These are phyloP conservation scores for Spinellus fusiger DNA, from an alignment of 192 early-diverging fungal species.

Conservation along the genomic window DNA sequence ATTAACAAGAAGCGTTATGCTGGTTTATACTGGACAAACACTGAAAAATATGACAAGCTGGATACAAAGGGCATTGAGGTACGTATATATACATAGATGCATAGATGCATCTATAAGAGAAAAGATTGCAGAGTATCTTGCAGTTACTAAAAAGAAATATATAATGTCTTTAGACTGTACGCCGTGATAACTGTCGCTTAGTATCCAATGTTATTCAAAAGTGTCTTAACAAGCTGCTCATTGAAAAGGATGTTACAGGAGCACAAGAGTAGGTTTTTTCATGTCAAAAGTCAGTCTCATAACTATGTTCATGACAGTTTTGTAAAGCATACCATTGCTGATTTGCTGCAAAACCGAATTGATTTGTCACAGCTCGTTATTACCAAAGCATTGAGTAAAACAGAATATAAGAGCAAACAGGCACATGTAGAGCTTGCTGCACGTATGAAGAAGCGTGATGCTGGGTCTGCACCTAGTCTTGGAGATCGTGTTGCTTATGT, in stretches of 20 bases:
- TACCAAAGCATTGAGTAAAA: slow-evolving; percentile 90
- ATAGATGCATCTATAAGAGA: not conserved
- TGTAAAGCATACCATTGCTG: slow-evolving; percentile 83
- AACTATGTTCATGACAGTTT: slow-evolving; percentile 41
- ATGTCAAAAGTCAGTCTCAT: not conserved
- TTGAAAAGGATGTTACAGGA: slow-evolving; percentile 83
- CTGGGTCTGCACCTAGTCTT: slow-evolving; percentile 90
- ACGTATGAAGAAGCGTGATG: slow-evolving; percentile 92
- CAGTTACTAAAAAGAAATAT: not conserved
- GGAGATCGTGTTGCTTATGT: slow-evolving; percentile 98
- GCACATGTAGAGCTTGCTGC: slow-evolving; percentile 95
- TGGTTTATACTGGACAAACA: slow-evolving; percentile 94
- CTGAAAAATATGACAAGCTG: slow-evolving; percentile 91
- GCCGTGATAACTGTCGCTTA: slow-evolving; percentile 91
- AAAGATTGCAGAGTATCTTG: not conserved
- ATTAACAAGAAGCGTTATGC: slow-evolving; percentile 99
- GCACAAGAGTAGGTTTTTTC: slow-evolving; percentile 58
- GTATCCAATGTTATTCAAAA: slow-evolving; percentile 91
- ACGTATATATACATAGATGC: not conserved
- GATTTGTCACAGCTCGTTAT: slow-evolving; percentile 96
- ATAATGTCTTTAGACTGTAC: slow-evolving; percentile 65
- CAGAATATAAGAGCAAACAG: slow-evolving; percentile 94
- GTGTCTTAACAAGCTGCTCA: slow-evolving; percentile 82
- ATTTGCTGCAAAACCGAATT: slow-evolving; percentile 94
- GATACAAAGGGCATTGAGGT: slow-evolving; percentile 97